These are phyloP conservation scores for Colletotrichum cordylinicola DNA, from an alignment of 2,329 filamentous ascomycete species.

Conservation along the genomic window DNA sequence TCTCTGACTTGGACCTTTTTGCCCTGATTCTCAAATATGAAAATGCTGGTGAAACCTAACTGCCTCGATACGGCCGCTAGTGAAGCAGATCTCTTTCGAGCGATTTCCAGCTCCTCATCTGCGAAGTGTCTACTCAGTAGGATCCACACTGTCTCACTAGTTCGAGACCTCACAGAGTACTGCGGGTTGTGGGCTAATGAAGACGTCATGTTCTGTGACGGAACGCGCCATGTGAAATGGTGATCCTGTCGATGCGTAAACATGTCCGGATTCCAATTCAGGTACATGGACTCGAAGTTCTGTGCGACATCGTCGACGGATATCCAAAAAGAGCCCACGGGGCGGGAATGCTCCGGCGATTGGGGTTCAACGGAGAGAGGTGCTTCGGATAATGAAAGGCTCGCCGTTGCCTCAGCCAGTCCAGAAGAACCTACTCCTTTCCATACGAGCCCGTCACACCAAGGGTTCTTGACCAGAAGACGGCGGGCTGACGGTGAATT, in stretches of 20 bases:
- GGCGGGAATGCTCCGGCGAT: slow-evolving; percentile 29
- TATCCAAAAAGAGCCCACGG: slow-evolving; percentile 90
- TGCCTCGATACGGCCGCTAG: slow-evolving; percentile 54
- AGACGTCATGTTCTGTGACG: slow-evolving; percentile 53
- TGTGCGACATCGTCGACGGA: slow-evolving; percentile 85
- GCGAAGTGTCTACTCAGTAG: slow-evolving; percentile 87
- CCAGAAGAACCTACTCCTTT: slow-evolving; percentile 47
- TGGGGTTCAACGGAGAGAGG: slow-evolving; percentile 17
- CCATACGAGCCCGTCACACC: slow-evolving; percentile 84
- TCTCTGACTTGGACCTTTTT: slow-evolving; percentile 77
- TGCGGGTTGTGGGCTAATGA: slow-evolving; percentile 72
- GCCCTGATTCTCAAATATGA: slow-evolving; percentile 76
- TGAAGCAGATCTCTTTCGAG: slow-evolving; percentile 47
- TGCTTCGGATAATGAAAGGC: not conserved
- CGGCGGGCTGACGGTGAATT: slow-evolving; percentile 64
- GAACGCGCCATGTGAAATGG: slow-evolving; percentile 83
- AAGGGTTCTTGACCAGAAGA: slow-evolving; percentile 93
- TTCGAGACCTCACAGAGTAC: slow-evolving; percentile 69
- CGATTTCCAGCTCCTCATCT: slow-evolving; percentile 66
- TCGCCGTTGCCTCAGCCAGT: not conserved
- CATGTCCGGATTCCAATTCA: slow-evolving; percentile 94
- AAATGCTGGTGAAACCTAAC: slow-evolving; percentile 86
- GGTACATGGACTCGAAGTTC: slow-evolving; percentile 93
- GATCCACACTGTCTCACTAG: slow-evolving; percentile 76
- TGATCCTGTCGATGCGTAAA: slow-evolving; percentile 85